These are phyloP conservation scores for Globisporangium recalcitrans DNA, from an alignment of 352 stramenopile genomes.

Conservation along the genomic window DNA sequence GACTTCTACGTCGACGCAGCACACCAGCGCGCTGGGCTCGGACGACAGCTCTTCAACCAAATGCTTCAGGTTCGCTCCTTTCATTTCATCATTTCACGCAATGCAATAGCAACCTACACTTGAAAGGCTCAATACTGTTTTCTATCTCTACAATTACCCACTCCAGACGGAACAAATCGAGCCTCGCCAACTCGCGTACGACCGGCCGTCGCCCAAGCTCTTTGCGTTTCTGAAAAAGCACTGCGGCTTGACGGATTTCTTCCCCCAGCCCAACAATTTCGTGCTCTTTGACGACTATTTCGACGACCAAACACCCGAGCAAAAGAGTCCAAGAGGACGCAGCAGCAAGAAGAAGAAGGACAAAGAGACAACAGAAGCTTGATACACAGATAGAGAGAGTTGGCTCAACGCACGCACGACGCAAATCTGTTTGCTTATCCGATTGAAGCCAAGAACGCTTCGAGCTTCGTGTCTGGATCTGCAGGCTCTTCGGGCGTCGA, in stretches of 20 bases:
- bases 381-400: not conserved
- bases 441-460: conserved; percentile 75
- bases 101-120: not conserved
- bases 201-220: conserved; percentile 79
- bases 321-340: conserved; percentile 6
- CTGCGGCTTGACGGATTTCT: conserved; percentile 35
- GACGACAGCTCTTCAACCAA: conserved; percentile 51
- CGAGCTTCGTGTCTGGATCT: conserved; percentile 64
- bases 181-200: conserved; percentile 49
- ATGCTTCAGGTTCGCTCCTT: conserved; percentile 38
- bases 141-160: no score
- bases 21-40: conserved; percentile 55
- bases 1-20: conserved; percentile 70
- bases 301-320: not conserved
- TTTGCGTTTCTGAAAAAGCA: conserved; percentile 75
- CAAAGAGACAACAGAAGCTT: not conserved
- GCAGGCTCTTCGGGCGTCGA: conserved; percentile 44
- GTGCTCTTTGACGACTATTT: conserved; percentile 81
- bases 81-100: not conserved
- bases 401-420: not conserved
- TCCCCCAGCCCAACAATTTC: conserved; percentile 81
- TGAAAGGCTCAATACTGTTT: not conserved
- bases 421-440: conserved; percentile 19
- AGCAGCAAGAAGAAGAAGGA: not conserved
- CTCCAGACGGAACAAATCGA: conserved; percentile 4